phyloP scores from a whole-genome alignment of 768 basidiomycete species.

The Fistulinella prunicolor region DNA sequence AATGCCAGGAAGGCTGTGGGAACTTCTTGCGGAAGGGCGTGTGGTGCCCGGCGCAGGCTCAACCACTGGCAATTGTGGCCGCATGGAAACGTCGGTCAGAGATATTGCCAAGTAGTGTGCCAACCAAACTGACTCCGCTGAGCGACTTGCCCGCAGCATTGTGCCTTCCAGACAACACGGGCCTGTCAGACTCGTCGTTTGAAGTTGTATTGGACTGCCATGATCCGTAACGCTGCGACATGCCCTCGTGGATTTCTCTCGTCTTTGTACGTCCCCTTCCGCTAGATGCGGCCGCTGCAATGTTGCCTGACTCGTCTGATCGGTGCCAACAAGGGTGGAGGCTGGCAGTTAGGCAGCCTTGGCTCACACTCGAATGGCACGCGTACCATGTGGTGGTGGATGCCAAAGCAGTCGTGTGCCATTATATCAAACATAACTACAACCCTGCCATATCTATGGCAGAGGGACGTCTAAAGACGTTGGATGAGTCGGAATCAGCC shows the following conservation, averaged over 20 bases:
- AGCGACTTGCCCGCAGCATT: no score
- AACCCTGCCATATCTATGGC: constrained; percentile 16
- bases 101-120: no score
- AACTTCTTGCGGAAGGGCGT: no score
- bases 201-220: no score
- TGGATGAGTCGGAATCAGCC: neutral
- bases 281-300: neutral
- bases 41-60: no score
- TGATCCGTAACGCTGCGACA: neutral
- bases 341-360: constrained; percentile 18
- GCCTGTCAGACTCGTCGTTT: no score
- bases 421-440: constrained; percentile 16
- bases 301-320: neutral
- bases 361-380: constrained; percentile 21
- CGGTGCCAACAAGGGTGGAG: constrained; percentile 16
- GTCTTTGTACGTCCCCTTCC: constrained; percentile 7
- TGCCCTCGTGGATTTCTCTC: constrained; percentile 10
- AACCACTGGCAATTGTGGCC: no score
- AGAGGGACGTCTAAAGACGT: constrained; percentile 26
- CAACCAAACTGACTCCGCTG: no score
- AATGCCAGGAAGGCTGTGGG: no score
- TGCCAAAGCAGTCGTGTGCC: constrained; percentile 13
- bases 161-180: no score
- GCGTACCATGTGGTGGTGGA: constrained; percentile 16
- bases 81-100: no score